phyloP scores from a whole-genome alignment of 768 basidiomycete species.

The Trametes sanguinea region DNA sequence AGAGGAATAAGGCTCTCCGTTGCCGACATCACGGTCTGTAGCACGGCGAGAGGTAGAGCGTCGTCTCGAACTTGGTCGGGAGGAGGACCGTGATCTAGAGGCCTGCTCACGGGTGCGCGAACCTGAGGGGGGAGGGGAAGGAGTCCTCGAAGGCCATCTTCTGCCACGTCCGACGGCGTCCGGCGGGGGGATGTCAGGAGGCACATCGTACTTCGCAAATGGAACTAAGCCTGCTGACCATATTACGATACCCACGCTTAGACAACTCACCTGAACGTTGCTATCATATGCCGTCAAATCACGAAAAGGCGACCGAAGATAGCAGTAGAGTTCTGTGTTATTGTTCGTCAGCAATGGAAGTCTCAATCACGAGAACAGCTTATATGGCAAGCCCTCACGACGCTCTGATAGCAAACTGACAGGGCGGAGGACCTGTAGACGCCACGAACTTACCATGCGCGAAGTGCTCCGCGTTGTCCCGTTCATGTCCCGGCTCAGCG shows the following conservation, averaged over 20 bases:
- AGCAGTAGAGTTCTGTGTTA: conserved; percentile 78
- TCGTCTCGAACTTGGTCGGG: conserved; percentile 25
- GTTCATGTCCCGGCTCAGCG: conserved; percentile 53
- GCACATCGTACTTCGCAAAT: conserved; percentile 56
- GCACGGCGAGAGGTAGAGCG: conserved; percentile 23
- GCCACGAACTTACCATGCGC: conserved; percentile 70
- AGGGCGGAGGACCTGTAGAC: neutral
- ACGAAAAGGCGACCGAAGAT: conserved; percentile 84
- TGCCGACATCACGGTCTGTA: neutral
- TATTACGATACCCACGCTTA: neutral
- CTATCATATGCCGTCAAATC: conserved; percentile 83
- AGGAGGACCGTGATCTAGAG: conserved; percentile 24
- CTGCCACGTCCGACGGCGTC: conserved; percentile 29
- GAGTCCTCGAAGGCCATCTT: conserved; percentile 32
- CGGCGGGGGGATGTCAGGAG: conserved; percentile 44
- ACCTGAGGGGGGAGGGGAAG: conserved; percentile 30
- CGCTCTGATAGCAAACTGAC: neutral
- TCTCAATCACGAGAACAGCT: conserved; percentile 1
- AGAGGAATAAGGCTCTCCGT: neutral
- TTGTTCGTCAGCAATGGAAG: conserved; percentile 9
- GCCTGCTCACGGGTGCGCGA: conserved; percentile 30
- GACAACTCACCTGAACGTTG: conserved; percentile 65
- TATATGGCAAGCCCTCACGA: conserved; percentile 1
- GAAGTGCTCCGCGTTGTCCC: conserved; percentile 87
- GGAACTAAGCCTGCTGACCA: neutral